Base-by-base conservation (phyloP, 2,329 filamentous ascomycete species). In the Colletotrichum sp. region DNA sequence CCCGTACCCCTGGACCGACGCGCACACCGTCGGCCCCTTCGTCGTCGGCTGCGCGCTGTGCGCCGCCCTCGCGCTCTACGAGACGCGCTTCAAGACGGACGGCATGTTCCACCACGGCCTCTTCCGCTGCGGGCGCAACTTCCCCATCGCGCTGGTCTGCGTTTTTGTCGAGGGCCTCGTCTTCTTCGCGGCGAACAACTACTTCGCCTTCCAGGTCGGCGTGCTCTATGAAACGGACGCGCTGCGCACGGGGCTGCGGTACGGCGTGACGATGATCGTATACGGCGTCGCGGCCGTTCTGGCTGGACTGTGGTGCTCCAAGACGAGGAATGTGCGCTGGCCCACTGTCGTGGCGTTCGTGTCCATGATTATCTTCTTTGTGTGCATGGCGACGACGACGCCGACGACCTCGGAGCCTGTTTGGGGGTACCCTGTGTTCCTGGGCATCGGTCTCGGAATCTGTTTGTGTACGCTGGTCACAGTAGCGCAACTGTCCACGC, bases 91-190 rank as follows among this genome's bases (percentile, higher is more conserved):
- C 75, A 85, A 84, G 77, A 82, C 78, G 55, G 84, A 86, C 69
- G 85, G 85, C 58, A 82, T 86, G 82, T 85, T 86, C 73, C 84
- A 86, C 70, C 84, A 87, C 74, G 82, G 80, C 3, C 81, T 87
- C 3, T 86, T 86, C 79, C 71, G 32, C 2, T 8, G 57, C 28
- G 80, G 82, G 67, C 80, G 84, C 48, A 86, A 86, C 77, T 86
- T 86, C 70, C 30, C 82, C 21, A 81, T 87, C 70, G 79, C 82
- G 1, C 71, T 84, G 3, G 55, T 82, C 10, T 84, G 82, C 52
- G 80, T 86, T 13, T 85, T 85, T 57, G 79, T 79, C 15, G 85
- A 86, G 68, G 85, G 85, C n/a, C 66, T 86, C 1, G 82, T 81
- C 18, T 86, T 86, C 75, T 86, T 86, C 70, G 83, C 84, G 1